Evolutionary conservation across 2,329 filamentous ascomycete genomes (phyloP).

Genomic region (Tolypocladium tundrense): DNA sequence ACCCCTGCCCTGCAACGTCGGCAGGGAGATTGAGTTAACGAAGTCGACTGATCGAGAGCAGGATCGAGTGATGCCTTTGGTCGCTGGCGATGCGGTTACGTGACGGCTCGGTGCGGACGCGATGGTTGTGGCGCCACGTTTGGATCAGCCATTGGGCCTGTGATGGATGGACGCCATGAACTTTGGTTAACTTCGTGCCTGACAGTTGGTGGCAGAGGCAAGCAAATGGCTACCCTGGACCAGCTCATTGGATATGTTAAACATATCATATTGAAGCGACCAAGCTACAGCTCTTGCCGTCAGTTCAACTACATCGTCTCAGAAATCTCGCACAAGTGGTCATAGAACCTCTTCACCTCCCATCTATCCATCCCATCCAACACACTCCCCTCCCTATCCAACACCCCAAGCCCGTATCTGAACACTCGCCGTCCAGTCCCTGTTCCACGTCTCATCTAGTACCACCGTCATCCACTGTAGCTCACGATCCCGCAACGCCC

Average conservation of each 20-base stretch:
- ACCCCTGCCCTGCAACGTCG: slow-evolving; percentile 1
- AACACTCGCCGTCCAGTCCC: background rate
- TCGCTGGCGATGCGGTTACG: background rate
- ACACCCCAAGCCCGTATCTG: background rate
- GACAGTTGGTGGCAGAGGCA: too few relatives aligned
- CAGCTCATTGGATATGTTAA: background rate
- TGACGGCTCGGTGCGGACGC: background rate
- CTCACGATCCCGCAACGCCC: too few relatives aligned
- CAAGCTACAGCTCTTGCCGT: too few relatives aligned
- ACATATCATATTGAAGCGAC: background rate
- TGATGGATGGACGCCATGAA: background rate
- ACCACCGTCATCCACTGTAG: background rate
- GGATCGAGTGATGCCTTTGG: background rate
- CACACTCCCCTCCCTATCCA: background rate
- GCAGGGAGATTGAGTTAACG: background rate
- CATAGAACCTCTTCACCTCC: background rate
- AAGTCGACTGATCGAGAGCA: background rate
- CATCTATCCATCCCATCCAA: background rate
- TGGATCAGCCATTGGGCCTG: background rate
- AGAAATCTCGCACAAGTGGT: background rate
- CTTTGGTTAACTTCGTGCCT: background rate
- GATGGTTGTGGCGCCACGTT: background rate
- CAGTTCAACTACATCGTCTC: background rate
- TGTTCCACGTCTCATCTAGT: background rate
- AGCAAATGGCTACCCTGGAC: background rate